phyloP scores from a whole-genome alignment of 1,139 yeast genomes.

The Taphrina flavorubra region DNA sequence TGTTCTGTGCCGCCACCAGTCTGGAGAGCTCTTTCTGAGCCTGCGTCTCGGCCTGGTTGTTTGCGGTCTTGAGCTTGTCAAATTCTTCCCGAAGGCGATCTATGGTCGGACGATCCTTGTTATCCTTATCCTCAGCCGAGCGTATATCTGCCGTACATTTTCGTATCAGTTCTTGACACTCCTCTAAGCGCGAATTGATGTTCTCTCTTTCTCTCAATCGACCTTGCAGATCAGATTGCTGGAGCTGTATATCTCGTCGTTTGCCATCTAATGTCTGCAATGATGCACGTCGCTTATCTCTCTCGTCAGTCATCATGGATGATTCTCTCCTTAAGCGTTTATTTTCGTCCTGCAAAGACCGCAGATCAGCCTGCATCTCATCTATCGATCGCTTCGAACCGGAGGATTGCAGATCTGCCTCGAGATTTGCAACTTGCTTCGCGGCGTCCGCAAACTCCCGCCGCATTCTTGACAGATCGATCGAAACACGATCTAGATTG shows the following conservation, averaged over 20 bases:
- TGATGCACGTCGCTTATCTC: slow-evolving; percentile 60
- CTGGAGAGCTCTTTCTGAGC: slow-evolving; percentile 39
- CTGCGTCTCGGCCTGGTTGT: slow-evolving; percentile 44
- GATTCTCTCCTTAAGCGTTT: slow-evolving; percentile 59
- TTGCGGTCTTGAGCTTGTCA: slow-evolving; percentile 42
- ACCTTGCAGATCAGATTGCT: slow-evolving; percentile 58
- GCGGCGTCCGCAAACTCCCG: slow-evolving; percentile 47
- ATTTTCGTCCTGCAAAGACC: slow-evolving; percentile 55
- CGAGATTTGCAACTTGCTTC: slow-evolving; percentile 46
- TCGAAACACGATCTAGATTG: slow-evolving; percentile 52
- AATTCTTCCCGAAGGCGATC: slow-evolving; percentile 43
- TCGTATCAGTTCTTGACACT: slow-evolving; percentile 35
- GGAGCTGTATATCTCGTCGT: slow-evolving; percentile 64
- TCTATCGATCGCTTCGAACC: slow-evolving; percentile 53
- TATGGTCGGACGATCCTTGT: slow-evolving; percentile 35
- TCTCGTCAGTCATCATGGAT: slow-evolving; percentile 57
- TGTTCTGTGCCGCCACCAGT: slow-evolving; percentile 39
- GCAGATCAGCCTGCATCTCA: slow-evolving; percentile 63
- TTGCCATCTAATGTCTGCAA: slow-evolving; percentile 59
- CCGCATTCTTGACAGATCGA: slow-evolving; percentile 48
- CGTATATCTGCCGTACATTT: slow-evolving; percentile 29
- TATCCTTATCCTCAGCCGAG: slow-evolving; percentile 47
- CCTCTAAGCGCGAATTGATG: slow-evolving; percentile 50
- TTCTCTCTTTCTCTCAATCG: slow-evolving; percentile 55
- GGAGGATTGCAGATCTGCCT: slow-evolving; percentile 55